Conservation (phyloP, 2,329 filamentous ascomycete species). For the Xylaria sp. region DNA sequence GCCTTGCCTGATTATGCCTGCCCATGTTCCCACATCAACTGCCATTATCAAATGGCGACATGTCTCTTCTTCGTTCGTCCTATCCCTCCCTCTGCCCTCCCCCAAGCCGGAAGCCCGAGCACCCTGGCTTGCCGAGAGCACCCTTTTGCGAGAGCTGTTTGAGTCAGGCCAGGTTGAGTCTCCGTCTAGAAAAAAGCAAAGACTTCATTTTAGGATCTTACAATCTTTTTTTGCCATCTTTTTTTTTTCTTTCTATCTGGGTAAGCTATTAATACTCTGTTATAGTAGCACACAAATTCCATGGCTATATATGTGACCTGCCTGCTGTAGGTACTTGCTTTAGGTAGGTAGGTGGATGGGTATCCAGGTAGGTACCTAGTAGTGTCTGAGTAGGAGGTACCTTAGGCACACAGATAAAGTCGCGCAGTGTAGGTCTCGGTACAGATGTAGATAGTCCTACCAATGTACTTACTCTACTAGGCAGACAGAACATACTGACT, state of each 20-base stretch:
- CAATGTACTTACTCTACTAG: neutral
- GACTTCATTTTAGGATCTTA: neutral
- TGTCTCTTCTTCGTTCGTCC: slow-evolving; percentile 17
- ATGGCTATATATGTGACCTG: neutral
- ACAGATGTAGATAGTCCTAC: neutral
- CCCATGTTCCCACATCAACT: slow-evolving; percentile 24
- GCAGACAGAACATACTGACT: neutral
- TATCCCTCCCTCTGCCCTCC: slow-evolving; percentile 26
- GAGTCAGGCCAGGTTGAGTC: slow-evolving; percentile 32
- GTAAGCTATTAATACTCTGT: neutral
- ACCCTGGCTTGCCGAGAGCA: slow-evolving; percentile 19
- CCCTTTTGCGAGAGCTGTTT: slow-evolving; percentile 25
- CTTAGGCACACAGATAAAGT: neutral
- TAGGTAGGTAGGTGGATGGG: neutral
- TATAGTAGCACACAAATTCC: neutral
- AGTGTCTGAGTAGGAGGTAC: neutral
- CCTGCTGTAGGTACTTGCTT: no score
- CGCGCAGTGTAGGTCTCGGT: neutral
- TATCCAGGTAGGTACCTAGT: neutral
- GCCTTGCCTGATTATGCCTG: slow-evolving; percentile 33
- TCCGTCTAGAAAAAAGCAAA: slow-evolving; percentile 9
- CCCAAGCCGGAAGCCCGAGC: slow-evolving; percentile 29
- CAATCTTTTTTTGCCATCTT: neutral
- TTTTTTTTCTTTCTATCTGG: no score
- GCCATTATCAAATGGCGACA: slow-evolving; percentile 31